A percentile compares a stretch with the other conserved stretches of the same genome.
Conservation (phyloP, 2,329 filamentous ascomycete genomes). For the Trichoderma aggressivum region DNA sequence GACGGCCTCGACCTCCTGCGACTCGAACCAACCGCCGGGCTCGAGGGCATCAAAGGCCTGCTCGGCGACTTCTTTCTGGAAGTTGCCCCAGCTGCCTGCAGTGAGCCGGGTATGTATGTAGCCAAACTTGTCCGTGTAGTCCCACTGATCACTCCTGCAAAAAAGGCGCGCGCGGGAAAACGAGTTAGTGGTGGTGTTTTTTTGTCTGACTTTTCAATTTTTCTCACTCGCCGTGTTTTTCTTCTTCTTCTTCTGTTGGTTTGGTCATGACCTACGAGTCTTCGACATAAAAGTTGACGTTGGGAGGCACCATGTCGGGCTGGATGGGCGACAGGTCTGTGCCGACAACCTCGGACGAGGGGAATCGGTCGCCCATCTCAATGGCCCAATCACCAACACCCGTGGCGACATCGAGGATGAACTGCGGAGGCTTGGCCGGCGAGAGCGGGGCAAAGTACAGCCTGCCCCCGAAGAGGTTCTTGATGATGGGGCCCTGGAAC, state of each 20-base stretch:
- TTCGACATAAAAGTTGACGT: constrained; percentile 53
- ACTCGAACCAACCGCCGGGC: constrained; percentile 54
- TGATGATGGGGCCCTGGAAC: constrained; percentile 30
- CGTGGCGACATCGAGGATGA: constrained; percentile 38
- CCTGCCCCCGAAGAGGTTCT: constrained; percentile 28
- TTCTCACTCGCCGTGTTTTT: constrained; percentile 27
- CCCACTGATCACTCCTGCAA: constrained; percentile 46
- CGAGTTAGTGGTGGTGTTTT: neutral
- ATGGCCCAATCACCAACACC: constrained; percentile 46
- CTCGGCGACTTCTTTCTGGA: constrained; percentile 47
- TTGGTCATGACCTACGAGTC: constrained; percentile 38
- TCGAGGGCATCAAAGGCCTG: constrained; percentile 47
- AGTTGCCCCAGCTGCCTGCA: constrained; percentile 48
- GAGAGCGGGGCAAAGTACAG: constrained; percentile 31
- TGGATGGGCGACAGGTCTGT: constrained; percentile 37
- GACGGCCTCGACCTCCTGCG: constrained; percentile 44
- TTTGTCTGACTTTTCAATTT: neutral
- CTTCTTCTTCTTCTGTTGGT: neutral
- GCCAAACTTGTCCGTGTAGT: constrained; percentile 52
- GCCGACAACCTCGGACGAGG: constrained; percentile 30
- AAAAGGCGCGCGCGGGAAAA: neutral
- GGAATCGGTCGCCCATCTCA: constrained; percentile 34
- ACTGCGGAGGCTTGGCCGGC: constrained; percentile 22
- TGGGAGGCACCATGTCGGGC: constrained; percentile 46
- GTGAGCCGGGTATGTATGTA: constrained; percentile 53